Evolutionary conservation across 1,139 yeast genomes (phyloP).

Genomic region (Debaryomyces coudertii): DNA sequence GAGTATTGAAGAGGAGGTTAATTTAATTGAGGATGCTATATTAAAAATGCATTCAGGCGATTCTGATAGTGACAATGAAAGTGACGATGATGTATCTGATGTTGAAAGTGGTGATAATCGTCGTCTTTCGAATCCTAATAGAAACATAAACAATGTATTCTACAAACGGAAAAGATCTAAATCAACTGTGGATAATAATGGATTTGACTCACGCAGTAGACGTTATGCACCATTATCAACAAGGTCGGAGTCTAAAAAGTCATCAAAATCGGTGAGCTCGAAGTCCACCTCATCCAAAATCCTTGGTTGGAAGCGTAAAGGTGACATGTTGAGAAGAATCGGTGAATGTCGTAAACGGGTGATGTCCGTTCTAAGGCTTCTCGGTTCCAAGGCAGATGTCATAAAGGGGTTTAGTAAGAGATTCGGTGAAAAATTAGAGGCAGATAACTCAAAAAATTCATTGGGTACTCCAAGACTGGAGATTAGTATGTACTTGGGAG

Average conservation of each 20-base stretch:
- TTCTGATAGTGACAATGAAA: slow-evolving; percentile 44
- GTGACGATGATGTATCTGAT: slow-evolving; percentile 40
- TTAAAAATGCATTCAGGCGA: slow-evolving; percentile 80
- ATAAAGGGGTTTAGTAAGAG: slow-evolving; percentile 92
- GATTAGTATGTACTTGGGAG: slow-evolving; percentile 78
- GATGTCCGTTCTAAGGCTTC: slow-evolving; percentile 80
- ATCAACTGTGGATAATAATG: slow-evolving; percentile 40
- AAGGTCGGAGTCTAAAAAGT: slow-evolving; percentile 21
- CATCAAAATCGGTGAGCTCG: slow-evolving; percentile 25
- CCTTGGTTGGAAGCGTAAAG: slow-evolving; percentile 84
- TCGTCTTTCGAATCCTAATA: slow-evolving; percentile 14
- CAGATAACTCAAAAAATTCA: slow-evolving; percentile 14
- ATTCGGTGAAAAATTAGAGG: slow-evolving; percentile 62
- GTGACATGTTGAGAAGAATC: slow-evolving; percentile 90
- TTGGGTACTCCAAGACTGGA: slow-evolving; percentile 50
- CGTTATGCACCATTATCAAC: slow-evolving; percentile 2
- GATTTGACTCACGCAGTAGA: slow-evolving; percentile 12
- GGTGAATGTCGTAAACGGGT: slow-evolving; percentile 95
- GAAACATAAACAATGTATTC: slow-evolving; percentile 29
- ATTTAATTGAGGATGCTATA: slow-evolving; percentile 88
- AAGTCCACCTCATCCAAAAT: slow-evolving; percentile 55
- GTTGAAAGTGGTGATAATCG: slow-evolving; percentile 29
- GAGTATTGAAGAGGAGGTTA: slow-evolving; percentile 89
- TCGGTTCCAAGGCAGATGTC: slow-evolving; percentile 95
- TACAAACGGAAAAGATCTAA: slow-evolving; percentile 43